Conservation (phyloP, 805 yeast genomes). For the Nakazawaea laoshanensis region DNA sequence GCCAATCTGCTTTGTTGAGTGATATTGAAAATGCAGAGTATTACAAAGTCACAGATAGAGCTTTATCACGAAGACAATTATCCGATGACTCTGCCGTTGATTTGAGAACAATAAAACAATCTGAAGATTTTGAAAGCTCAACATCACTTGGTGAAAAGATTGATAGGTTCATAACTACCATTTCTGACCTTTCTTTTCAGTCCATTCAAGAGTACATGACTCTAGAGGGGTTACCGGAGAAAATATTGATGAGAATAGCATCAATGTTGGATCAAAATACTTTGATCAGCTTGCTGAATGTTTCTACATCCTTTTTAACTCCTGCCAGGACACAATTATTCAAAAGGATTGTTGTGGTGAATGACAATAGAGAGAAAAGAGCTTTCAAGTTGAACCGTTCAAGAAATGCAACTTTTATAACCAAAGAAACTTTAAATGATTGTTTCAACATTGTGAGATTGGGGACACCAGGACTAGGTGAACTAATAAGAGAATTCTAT, state of each 20-base stretch:
- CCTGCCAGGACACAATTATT: conserved; percentile 4
- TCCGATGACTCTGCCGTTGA: too few relatives aligned
- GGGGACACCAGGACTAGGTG: conserved; percentile 6
- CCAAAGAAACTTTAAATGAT: conserved; percentile 1
- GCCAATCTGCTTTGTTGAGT: too few relatives aligned
- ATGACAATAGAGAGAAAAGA: conserved; percentile 2
- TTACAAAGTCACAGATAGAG: too few relatives aligned
- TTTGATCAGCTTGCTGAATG: neutral
- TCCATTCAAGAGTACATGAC: too few relatives aligned
- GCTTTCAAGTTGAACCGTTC: neutral
- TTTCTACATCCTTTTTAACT: neutral
- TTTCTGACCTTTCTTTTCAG: too few relatives aligned
- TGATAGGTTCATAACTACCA: too few relatives aligned
- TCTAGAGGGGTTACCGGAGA: too few relatives aligned
- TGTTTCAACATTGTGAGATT: conserved; percentile 10
- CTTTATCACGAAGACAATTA: too few relatives aligned
- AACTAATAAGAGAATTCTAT: conserved; percentile 6
- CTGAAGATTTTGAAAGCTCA: too few relatives aligned
- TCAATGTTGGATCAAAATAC: neutral
- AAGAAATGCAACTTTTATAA: conserved; percentile 4
- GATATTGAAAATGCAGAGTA: too few relatives aligned
- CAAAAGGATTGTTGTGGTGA: conserved; percentile 5
- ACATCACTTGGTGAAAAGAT: too few relatives aligned
- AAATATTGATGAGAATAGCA: neutral
- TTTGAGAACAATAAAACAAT: too few relatives aligned